Evolutionary conservation across 1,284 basidiomycete genomes (phyloP).

Genomic region (Pyrrhoderma lamaoense): DNA sequence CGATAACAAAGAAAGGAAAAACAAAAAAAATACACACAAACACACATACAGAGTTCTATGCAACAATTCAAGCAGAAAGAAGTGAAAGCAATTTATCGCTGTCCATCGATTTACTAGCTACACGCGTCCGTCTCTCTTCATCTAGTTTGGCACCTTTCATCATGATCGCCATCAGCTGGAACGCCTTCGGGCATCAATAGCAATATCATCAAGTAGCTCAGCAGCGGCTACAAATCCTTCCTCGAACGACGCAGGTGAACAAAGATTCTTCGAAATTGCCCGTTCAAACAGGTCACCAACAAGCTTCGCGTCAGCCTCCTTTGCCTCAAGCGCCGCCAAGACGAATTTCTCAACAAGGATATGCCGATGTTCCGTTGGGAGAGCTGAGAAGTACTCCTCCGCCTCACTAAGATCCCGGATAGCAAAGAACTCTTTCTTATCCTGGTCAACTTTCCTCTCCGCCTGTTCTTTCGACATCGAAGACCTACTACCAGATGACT

Average conservation of each 20-base stretch:
- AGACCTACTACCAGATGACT: slow-evolving; percentile 24
- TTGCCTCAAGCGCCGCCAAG: slow-evolving; percentile 68
- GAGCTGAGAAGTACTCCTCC: slow-evolving; percentile 71
- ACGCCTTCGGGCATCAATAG: slow-evolving; percentile 87
- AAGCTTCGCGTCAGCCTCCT: slow-evolving; percentile 76
- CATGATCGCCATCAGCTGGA: slow-evolving; percentile 68
- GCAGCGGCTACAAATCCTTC: slow-evolving; percentile 61
- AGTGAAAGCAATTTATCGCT: slow-evolving; percentile 51
- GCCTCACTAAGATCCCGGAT: slow-evolving; percentile 81
- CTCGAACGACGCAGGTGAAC: slow-evolving; percentile 52
- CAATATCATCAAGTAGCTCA: slow-evolving; percentile 78
- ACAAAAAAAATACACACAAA: slow-evolving; percentile 2
- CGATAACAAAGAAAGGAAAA: background rate
- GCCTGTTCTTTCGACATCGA: slow-evolving; percentile 68
- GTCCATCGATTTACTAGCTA: slow-evolving; percentile 54
- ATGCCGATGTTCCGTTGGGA: slow-evolving; percentile 58
- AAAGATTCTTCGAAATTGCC: slow-evolving; percentile 47
- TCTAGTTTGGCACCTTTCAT: slow-evolving; percentile 64
- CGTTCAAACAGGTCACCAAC: slow-evolving; percentile 64
- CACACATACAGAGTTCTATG: slow-evolving; percentile 8
- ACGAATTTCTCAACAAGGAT: slow-evolving; percentile 71
- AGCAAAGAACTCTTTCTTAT: slow-evolving; percentile 70
- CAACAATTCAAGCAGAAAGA: slow-evolving; percentile 39
- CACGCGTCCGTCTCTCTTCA: slow-evolving; percentile 45
- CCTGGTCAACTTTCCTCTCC: slow-evolving; percentile 73